Evolutionary conservation across 2,329 filamentous ascomycete species (phyloP).

Genomic region (Colletotrichum cereale): DNA sequence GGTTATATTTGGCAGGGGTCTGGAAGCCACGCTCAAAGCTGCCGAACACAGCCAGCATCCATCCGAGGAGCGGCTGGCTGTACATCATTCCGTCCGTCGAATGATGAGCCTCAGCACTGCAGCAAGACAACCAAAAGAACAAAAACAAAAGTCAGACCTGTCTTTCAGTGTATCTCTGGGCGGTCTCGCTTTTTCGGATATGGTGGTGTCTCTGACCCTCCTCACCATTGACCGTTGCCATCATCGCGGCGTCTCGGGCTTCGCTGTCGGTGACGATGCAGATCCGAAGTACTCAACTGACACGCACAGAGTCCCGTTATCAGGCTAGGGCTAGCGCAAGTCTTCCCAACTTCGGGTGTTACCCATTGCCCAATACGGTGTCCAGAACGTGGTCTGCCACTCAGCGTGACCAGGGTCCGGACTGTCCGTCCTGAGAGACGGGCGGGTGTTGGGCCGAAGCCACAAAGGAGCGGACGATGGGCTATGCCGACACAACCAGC

Average conservation of each 20-base stretch:
- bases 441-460: slow-evolving; percentile 27
- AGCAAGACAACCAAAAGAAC: slow-evolving; percentile 9
- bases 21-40: background rate
- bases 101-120: slow-evolving; percentile 12
- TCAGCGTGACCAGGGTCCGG: slow-evolving; percentile 17
- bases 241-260: slow-evolving; percentile 13
- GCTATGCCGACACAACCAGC: slow-evolving; percentile 10
- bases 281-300: slow-evolving; percentile 10
- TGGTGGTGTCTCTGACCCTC: slow-evolving; percentile 18
- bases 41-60: slow-evolving; percentile 3
- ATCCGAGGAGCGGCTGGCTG: slow-evolving; percentile 25
- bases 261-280: slow-evolving; percentile 24
- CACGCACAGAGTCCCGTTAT: slow-evolving; percentile 12
- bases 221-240: slow-evolving; percentile 1
- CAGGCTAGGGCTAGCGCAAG: slow-evolving; percentile 9
- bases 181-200: background rate
- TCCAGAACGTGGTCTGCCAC: slow-evolving; percentile 12
- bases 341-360: background rate
- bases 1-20: slow-evolving; percentile 15
- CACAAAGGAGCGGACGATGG: slow-evolving; percentile 21
- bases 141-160: slow-evolving; percentile 4
- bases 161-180: background rate
- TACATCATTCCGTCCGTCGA: slow-evolving; percentile 3
- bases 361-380: slow-evolving; percentile 10
- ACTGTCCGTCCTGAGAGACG: slow-evolving; percentile 8